Base-by-base conservation (phyloP, 2,329 filamentous ascomycete species). In the Neonectria hederae region DNA sequence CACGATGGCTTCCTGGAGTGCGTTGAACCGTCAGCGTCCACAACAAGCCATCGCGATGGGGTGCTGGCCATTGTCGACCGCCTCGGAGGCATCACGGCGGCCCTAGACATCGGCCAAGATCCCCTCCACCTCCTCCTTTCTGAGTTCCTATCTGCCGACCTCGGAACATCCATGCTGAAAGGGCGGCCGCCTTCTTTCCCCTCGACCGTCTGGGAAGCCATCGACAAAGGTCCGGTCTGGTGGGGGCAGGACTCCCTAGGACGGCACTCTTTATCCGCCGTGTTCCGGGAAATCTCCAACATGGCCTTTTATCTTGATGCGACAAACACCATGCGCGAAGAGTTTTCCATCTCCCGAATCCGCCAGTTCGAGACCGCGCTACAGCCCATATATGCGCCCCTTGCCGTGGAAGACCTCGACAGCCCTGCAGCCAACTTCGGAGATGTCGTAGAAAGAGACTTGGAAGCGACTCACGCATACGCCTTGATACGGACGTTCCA, bases 141-240 rank as follows among this genome's bases (percentile, higher is more conserved):
- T 0, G 80, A 82, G 52, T 83, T 83, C 49, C 76, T 77, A 2
- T 81, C 81, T 0, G 78, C 80, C 58, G 81, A 83, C 59, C 72
- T 83, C 10, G 82, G 80, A 0, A 77, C 80, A 10, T 75, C 80
- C 1, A 66, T 83, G 59, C 71, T 83, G 1, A 80, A 77, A 19
- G 80, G 79, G 0, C 73, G 74, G 19, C 63, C 73, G 5, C 80
- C 80, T 1, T 79, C 76, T 9, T 82, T 81, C 8, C 72, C 77
- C 2, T 74, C 77, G 1, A 66, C 70, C 0, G 75, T 77, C 2
- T 83, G 81, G 81, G 70, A 76, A 30, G 72, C 74, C 3, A 79
- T 83, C 40, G 79, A 80, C 4, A 70, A 76, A 22, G 76, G 76
- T 0, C 76, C 79, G 10, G 76, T 80, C 1, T 83, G 81, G 81